Conservation (phyloP, 495 filamentous ascomycete genomes). For the Podospora pseudocomata region DNA sequence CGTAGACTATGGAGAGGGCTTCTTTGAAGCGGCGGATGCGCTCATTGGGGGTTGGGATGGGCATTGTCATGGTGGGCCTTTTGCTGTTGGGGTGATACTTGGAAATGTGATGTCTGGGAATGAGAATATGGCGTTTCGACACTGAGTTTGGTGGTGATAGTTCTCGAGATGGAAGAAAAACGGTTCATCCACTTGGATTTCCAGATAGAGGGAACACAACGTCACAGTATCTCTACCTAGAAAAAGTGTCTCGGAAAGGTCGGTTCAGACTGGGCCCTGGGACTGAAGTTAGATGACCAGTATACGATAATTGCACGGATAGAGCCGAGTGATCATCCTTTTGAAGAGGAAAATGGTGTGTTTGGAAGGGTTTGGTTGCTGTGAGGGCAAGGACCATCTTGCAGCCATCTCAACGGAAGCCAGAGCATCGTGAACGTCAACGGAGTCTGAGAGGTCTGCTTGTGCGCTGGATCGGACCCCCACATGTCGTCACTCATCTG, state of each 20-base stretch:
- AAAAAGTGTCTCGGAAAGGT: not conserved
- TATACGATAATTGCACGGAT: too few species aligned
- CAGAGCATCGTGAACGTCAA: not conserved
- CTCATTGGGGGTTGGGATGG: conserved; percentile 11
- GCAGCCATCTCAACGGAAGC: not conserved
- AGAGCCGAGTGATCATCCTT: not conserved
- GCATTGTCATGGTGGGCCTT: conserved; percentile 17
- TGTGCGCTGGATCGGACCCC: not conserved
- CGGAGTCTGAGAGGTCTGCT: not conserved
- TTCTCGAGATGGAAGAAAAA: not conserved
- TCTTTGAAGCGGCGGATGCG: conserved; percentile 32
- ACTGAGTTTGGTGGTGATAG: not conserved
- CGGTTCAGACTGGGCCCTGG: too few species aligned
- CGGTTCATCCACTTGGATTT: not conserved
- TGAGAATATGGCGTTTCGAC: not conserved
- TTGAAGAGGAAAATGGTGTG: not conserved
- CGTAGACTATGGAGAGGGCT: conserved; percentile 44
- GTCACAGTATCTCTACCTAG: not conserved
- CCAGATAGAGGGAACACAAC: not conserved
- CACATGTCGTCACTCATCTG: conserved; percentile 12
- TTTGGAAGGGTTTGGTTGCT: too few species aligned
- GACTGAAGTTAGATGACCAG: too few species aligned
- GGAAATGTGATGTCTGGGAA: not conserved
- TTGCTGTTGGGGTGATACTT: not conserved
- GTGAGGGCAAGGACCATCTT: not conserved